Conservation (phyloP, 192 early-diverging fungal genomes). For the Haplosporangium gracile region DNA sequence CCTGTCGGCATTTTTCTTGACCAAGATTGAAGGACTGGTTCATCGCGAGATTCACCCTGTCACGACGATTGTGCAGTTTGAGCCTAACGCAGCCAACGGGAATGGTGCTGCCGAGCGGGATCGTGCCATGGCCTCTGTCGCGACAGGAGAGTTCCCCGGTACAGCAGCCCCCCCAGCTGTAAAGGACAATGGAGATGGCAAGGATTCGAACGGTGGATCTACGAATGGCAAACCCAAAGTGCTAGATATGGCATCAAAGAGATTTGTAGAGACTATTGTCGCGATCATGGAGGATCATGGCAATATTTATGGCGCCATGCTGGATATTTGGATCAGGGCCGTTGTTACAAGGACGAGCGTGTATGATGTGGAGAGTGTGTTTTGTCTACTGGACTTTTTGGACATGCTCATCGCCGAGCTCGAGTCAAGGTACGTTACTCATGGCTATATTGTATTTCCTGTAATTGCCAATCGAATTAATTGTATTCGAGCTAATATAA, state of each 20-base stretch:
- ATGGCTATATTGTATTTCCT: not conserved
- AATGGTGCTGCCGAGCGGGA: constrained; percentile 25
- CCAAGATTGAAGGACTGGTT: constrained; percentile 63
- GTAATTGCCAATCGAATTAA: not conserved
- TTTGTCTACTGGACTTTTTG: constrained; percentile 65
- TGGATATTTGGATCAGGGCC: constrained; percentile 62
- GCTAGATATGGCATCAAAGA: constrained; percentile 60
- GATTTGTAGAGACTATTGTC: constrained; percentile 65
- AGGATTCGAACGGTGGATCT: constrained; percentile 23
- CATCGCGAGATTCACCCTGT: constrained; percentile 65
- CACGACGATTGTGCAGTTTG: constrained; percentile 65
- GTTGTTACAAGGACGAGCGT: constrained; percentile 63
- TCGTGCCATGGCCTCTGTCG: constrained; percentile 37
- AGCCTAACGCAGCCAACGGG: constrained; percentile 31
- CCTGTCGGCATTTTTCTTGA: constrained; percentile 62
- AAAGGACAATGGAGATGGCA: constrained; percentile 27
- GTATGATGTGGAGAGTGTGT: constrained; percentile 65
- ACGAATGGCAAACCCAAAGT: constrained; percentile 61
- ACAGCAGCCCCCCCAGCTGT: constrained; percentile 37
- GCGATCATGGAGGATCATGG: constrained; percentile 58
- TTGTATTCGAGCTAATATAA: not conserved
- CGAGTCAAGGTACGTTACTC: constrained; percentile 46
- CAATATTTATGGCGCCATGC: constrained; percentile 62
- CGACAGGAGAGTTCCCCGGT: constrained; percentile 48
- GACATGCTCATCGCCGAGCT: constrained; percentile 59